These are phyloP conservation scores for Daldinia eschscholtzii DNA, from an alignment of 2,329 filamentous ascomycete species.

Conservation along the genomic window DNA sequence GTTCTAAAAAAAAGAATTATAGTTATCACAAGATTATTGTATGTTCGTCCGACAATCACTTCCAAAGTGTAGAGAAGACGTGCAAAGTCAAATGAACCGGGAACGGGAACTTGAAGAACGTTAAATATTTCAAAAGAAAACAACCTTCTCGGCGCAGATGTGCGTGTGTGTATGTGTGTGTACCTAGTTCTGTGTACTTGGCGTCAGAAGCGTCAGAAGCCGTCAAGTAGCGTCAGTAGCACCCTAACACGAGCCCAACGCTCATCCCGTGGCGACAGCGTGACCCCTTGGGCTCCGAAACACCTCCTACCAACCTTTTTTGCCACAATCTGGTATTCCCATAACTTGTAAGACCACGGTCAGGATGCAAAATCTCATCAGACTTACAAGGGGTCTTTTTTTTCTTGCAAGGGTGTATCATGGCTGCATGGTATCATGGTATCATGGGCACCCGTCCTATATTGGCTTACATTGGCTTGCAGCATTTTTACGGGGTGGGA, in stretches of 20 bases:
- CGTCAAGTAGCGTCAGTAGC: constrained; percentile 28
- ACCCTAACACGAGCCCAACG: constrained; percentile 41
- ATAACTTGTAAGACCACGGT: constrained; percentile 38
- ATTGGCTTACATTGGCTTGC: constrained; percentile 38
- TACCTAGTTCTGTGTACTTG: not conserved
- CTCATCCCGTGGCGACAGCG: constrained; percentile 39
- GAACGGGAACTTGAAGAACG: constrained; percentile 17
- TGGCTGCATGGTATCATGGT: constrained; percentile 34
- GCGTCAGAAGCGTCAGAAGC: constrained; percentile 19
- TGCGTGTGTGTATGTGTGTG: not conserved
- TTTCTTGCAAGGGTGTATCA: constrained; percentile 3
- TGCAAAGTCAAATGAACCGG: constrained; percentile 4
- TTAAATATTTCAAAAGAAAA: constrained; percentile 35
- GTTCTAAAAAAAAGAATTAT: constrained; percentile 16
- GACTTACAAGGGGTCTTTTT: constrained; percentile 28
- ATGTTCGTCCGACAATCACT: constrained; percentile 22
- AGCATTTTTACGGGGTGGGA: constrained; percentile 29
- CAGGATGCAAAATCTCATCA: constrained; percentile 36
- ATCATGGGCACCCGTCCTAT: constrained; percentile 34
- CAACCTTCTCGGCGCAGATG: constrained; percentile 1
- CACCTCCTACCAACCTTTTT: constrained; percentile 34
- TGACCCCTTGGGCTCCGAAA: constrained; percentile 39
- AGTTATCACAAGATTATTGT: constrained; percentile 4
- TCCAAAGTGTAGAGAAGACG: constrained; percentile 14
- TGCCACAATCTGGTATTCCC: constrained; percentile 41